phyloP scores from a whole-genome alignment of 345 rosid genomes.

The Aquilaria malaccensis region DNA sequence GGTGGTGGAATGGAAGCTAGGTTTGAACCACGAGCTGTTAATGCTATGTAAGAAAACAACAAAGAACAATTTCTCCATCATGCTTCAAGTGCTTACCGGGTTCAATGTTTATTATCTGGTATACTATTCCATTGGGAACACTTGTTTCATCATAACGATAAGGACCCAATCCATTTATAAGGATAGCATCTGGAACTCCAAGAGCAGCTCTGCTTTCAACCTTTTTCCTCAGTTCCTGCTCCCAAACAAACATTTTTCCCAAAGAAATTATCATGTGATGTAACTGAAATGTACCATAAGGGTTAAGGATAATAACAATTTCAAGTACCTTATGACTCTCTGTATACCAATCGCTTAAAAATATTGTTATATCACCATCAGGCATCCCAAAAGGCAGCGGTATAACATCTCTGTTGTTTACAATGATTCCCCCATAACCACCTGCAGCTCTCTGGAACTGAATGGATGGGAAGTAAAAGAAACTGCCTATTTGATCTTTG shows the following conservation, averaged over 20 bases:
- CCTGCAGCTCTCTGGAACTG: constrained; percentile 72
- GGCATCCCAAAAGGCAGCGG: constrained; percentile 60
- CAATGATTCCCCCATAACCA: constrained; percentile 69
- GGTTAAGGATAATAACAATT: constrained; percentile 5
- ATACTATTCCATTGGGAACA: constrained; percentile 44
- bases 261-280: constrained; percentile 3
- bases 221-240: constrained; percentile 69
- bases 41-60: background rate
- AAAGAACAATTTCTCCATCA: background rate
- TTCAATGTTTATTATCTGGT: constrained; percentile 65
- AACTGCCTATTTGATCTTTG: constrained; percentile 87
- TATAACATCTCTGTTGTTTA: constrained; percentile 62
- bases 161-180: constrained; percentile 83
- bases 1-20: no score
- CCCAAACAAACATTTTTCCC: constrained; percentile 11
- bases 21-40: background rate
- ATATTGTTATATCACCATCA: constrained; percentile 67
- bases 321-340: constrained; percentile 69
- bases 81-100: constrained; percentile 43
- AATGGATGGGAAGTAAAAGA: constrained; percentile 68
- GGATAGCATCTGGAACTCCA: constrained; percentile 72
- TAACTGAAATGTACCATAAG: constrained; percentile 5
- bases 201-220: constrained; percentile 49
- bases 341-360: constrained; percentile 72
- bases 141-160: constrained; percentile 48